Percentiles rank a stretch among this genome's conserved stretches.
phyloP scores from a whole-genome alignment of 805 yeast genomes.

The Saccharomycopsis sp. region DNA sequence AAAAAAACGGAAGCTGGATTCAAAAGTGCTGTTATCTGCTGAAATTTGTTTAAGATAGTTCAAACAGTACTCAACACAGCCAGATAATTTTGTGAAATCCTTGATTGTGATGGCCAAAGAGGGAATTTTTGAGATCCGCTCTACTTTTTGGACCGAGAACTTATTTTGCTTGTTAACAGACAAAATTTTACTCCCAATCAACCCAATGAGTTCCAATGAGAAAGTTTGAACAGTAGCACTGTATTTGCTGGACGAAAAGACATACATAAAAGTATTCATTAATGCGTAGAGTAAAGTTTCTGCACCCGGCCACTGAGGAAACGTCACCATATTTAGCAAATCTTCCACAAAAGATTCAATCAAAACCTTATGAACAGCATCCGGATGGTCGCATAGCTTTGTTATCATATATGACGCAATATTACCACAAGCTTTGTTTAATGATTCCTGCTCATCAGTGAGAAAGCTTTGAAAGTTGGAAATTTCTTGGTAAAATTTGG shows the following conservation, averaged over 20 bases:
- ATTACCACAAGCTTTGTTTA: constrained; percentile 17
- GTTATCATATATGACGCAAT: constrained; percentile 24
- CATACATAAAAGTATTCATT: constrained; percentile 34
- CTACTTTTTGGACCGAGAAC: too few relatives aligned
- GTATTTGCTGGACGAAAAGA: constrained; percentile 32
- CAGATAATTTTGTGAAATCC: too few relatives aligned
- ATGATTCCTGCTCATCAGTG: constrained; percentile 22
- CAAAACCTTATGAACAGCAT: constrained; percentile 27
- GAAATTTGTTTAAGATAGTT: constrained; percentile 19
- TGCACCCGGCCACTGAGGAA: constrained; percentile 57
- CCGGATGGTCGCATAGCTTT: constrained; percentile 28
- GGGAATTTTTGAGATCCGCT: too few relatives aligned
- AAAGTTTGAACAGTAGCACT: constrained; percentile 38
- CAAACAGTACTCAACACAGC: too few relatives aligned
- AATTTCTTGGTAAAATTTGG: constrained; percentile 22
- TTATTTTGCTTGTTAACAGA: neutral
- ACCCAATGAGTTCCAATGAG: constrained; percentile 53
- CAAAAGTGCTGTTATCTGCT: constrained; percentile 3
- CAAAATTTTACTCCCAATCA: constrained; percentile 44
- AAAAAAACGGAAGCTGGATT: constrained; percentile 17
- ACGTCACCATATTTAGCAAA: constrained; percentile 36
- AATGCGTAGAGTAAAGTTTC: constrained; percentile 41
- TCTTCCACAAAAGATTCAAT: constrained; percentile 53
- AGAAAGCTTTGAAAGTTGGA: constrained; percentile 21
- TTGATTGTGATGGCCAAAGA: too few relatives aligned